These are phyloP conservation scores for Corrigiola litoralis DNA, from an alignment of 179 eudicot species.

Conservation along the genomic window DNA sequence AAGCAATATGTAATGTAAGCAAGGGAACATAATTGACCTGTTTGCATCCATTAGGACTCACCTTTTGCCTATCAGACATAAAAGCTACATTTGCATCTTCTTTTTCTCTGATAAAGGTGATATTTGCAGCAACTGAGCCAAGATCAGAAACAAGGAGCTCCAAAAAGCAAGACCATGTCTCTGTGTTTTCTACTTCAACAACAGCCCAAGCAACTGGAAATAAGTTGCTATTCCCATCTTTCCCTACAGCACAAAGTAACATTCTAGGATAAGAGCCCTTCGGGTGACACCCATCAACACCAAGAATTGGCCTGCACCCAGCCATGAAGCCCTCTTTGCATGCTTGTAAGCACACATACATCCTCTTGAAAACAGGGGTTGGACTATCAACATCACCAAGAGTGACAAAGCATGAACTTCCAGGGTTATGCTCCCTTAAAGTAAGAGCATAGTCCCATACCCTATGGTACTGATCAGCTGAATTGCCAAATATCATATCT, in stretches of 20 bases:
- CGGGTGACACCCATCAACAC: neutral
- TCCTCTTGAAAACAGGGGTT: neutral
- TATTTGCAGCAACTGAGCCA: neutral
- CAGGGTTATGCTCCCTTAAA: neutral
- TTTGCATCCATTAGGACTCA: too few relatives aligned
- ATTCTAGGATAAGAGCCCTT: neutral
- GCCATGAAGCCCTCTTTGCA: neutral
- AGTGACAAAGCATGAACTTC: neutral
- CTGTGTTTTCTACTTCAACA: neutral
- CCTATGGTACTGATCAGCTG: neutral
- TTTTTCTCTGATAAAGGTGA: neutral
- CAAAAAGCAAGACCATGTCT: neutral
- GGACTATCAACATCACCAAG: neutral
- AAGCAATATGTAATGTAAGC: neutral
- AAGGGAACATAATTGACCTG: too few relatives aligned
- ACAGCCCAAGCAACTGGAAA: slow-evolving; percentile 3
- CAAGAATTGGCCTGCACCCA: neutral
- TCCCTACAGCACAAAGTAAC: neutral
- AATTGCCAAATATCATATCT: neutral
- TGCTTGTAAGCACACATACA: neutral
- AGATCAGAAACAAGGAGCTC: neutral
- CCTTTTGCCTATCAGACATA: slow-evolving; percentile 12
- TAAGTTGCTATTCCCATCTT: slow-evolving; percentile 12
- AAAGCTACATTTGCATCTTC: neutral
- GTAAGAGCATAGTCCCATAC: neutral